A percentile compares a stretch with the other conserved stretches of the same genome.
These are phyloP conservation scores for Vitis rupestris DNA, from an alignment of 164 flowering plant species.

Conservation along the genomic window DNA sequence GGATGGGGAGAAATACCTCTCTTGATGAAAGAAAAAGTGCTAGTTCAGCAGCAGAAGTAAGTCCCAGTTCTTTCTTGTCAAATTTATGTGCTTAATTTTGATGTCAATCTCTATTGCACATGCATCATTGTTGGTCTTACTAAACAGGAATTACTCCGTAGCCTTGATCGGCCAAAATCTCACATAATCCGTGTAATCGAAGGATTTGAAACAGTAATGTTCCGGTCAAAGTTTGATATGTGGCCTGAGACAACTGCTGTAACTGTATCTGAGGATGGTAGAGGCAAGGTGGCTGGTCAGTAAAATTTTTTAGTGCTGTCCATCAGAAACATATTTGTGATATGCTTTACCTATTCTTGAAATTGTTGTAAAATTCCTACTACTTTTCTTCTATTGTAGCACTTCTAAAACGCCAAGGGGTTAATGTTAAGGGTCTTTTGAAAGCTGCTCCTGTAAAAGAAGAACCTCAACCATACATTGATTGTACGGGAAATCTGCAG, in stretches of 20 bases:
- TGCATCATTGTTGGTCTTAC: slow-evolving; percentile 12
- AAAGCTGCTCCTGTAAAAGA: slow-evolving; percentile 90
- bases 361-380: neutral
- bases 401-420: slow-evolving; percentile 88
- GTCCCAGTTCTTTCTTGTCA: slow-evolving; percentile 2
- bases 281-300: slow-evolving; percentile 99
- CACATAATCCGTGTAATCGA: slow-evolving; percentile 87
- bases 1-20: slow-evolving; percentile 97
- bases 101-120: slow-evolving; percentile 1
- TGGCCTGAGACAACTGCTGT: slow-evolving; percentile 83
- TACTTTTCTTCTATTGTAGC: slow-evolving; percentile 43
- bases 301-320: slow-evolving; percentile 6
- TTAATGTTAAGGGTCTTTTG: slow-evolving; percentile 90
- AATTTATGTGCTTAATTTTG: slow-evolving; percentile 1
- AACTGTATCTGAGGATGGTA: slow-evolving; percentile 85
- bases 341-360: neutral
- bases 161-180: slow-evolving; percentile 58
- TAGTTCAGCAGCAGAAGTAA: slow-evolving; percentile 87
- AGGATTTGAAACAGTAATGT: slow-evolving; percentile 91
- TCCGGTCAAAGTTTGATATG: slow-evolving; percentile 75
- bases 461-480: slow-evolving; percentile 90
- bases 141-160: slow-evolving; percentile 64
- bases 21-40: slow-evolving; percentile 89
- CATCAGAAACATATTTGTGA: neutral
- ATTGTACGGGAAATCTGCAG: slow-evolving; percentile 95